Conservation (phyloP, 2,329 filamentous ascomycete species). For the Alternaria triticimaculans region DNA sequence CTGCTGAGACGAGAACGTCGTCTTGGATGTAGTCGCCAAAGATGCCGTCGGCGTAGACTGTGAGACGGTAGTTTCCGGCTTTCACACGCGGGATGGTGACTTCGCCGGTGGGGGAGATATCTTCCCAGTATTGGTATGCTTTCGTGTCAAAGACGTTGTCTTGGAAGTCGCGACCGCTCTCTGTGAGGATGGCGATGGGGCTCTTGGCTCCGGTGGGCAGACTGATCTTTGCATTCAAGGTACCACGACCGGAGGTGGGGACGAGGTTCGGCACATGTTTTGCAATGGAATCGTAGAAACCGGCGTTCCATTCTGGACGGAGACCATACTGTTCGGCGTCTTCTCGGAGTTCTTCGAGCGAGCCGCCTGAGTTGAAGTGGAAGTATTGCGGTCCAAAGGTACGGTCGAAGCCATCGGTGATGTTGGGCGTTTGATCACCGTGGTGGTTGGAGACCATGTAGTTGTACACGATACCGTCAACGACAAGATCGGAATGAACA, state of each 20-base stretch:
- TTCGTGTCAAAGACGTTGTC: slow-evolving; percentile 63
- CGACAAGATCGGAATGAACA: slow-evolving; percentile 66
- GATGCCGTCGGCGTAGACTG: slow-evolving; percentile 67
- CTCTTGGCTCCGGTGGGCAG: slow-evolving; percentile 60
- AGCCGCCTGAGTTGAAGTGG: slow-evolving; percentile 65
- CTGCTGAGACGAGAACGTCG: slow-evolving; percentile 53
- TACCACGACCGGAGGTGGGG: slow-evolving; percentile 59
- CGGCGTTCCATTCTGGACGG: slow-evolving; percentile 61
- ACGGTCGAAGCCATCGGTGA: slow-evolving; percentile 68
- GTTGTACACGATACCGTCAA: slow-evolving; percentile 71
- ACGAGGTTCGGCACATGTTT: slow-evolving; percentile 66
- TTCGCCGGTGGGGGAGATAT: slow-evolving; percentile 53
- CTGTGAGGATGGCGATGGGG: slow-evolving; percentile 63
- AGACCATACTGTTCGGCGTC: slow-evolving; percentile 60
- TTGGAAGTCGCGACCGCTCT: slow-evolving; percentile 62
- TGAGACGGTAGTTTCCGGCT: slow-evolving; percentile 66
- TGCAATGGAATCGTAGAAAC: slow-evolving; percentile 70
- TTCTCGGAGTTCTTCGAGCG: slow-evolving; percentile 53
- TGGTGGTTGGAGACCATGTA: slow-evolving; percentile 65
- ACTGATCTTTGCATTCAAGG: slow-evolving; percentile 58
- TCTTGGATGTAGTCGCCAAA: slow-evolving; percentile 68
- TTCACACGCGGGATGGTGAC: slow-evolving; percentile 63
- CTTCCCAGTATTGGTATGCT: slow-evolving; percentile 69
- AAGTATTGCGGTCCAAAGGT: slow-evolving; percentile 71
- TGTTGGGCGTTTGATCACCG: slow-evolving; percentile 68